phyloP scores from a whole-genome alignment of 805 yeast species.

The Saccharomycopsis guyanensis region DNA sequence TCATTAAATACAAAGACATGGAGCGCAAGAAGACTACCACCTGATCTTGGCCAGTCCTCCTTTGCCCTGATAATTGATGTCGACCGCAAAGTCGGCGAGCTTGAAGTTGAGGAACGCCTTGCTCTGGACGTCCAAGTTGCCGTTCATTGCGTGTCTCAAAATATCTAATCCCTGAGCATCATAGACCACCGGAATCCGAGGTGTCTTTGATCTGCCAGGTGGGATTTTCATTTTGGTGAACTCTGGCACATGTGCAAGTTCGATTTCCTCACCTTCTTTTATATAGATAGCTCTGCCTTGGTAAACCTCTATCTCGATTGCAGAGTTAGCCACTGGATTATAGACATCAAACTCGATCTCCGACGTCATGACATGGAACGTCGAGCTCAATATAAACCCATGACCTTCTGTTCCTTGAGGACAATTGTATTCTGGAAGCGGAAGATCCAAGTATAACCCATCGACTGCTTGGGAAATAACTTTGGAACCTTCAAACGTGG shows the following conservation, averaged over 20 bases:
- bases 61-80: constrained; percentile 39
- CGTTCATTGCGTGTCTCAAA: constrained; percentile 42
- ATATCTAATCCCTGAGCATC: constrained; percentile 38
- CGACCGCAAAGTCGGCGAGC: constrained; percentile 34
- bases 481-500: constrained; percentile 23
- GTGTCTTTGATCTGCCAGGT: constrained; percentile 46
- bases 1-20: constrained; percentile 63
- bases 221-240: constrained; percentile 35
- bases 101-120: constrained; percentile 35
- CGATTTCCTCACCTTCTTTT: constrained; percentile 16
- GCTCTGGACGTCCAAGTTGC: constrained; percentile 41
- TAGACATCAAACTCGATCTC: constrained; percentile 46
- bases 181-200: constrained; percentile 41
- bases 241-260: constrained; percentile 23
- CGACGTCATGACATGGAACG: constrained; percentile 47
- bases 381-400: constrained; percentile 42
- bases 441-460: constrained; percentile 26
- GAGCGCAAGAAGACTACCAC: constrained; percentile 28
- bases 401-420: constrained; percentile 17
- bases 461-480: constrained; percentile 25
- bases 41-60: constrained; percentile 36
- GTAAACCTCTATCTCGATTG: constrained; percentile 33
- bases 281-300: constrained; percentile 43
- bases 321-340: constrained; percentile 47
- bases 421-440: constrained; percentile 25